Evolutionary conservation across 768 basidiomycete genomes (phyloP), one percentile per base, ranked within the genome.

Genomic region (Stropharia rugosoannulata): DNA sequence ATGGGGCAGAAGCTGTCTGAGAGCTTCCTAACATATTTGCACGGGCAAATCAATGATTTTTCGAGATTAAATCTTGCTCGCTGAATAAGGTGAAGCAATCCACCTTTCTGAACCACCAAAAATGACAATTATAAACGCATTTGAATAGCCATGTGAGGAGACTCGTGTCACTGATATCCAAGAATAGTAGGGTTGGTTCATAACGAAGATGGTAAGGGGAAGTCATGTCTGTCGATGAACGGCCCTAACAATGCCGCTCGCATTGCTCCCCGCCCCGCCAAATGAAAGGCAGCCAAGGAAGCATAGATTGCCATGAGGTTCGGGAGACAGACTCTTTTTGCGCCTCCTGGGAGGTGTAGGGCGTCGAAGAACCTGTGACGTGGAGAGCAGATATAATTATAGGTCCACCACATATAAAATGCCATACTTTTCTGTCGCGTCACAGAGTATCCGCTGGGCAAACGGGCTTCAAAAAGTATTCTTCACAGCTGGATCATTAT

Each of bases 1-100:
- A 12, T 29, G 8, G 2, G 86, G 72, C 37, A 84, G 78, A 66
- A 87, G 86, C 19, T 86, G 71, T 35, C 86, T 83, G 18, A 86
- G 70, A 73, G 64, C 80, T 86, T 13, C 85, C 78, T n/a, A 78
- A 82, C 64, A 50, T 45, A 12, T 8, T 46, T 47, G 42, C 29
- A 13, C 25, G 9, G 16, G 36, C 36, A 46, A 13, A 35, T 35
- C 15, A 19, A 37, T n/a, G 15, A 51, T 35, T 41, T 16, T 25
- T 27, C n/a, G 41, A 47, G 47, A 32, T 38, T 47, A 49, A 22
- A 55, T 36, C 44, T 45, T 53, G 38, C 19, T 27, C 19, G 19
- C 22, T 35, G 37, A 42, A 45, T 45, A 48, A 32, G 32, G 25
- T 53, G 12, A 19, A 29, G 37, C 25, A 48, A 27, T 55, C 32